Conservation (phyloP, 176 grass and related monocot genomes). For the bread wheat (Triticum aestivum) region DNA sequence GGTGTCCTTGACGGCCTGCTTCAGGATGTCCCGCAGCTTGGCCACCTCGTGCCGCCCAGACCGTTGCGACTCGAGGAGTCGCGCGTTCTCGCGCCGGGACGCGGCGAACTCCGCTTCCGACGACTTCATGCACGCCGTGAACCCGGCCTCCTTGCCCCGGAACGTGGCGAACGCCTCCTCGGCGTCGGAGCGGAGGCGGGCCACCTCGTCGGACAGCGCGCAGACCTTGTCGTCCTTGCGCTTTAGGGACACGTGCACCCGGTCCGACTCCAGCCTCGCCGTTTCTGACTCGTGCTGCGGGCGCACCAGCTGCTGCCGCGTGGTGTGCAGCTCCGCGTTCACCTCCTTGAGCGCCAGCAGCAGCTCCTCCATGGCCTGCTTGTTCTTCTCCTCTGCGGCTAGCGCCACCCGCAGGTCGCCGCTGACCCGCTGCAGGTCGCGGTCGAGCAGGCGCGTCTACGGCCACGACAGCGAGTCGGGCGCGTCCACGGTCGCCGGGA, state of each 20-base stretch:
- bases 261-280: constrained; percentile 49
- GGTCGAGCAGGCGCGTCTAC: too few species aligned
- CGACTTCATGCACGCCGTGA: neutral
- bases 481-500: too few species aligned
- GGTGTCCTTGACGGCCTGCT: too few species aligned
- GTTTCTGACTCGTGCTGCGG: constrained; percentile 52
- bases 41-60: too few species aligned
- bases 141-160: constrained; percentile 65
- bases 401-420: constrained; percentile 14
- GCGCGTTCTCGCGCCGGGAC: too few species aligned
- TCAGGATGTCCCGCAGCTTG: too few species aligned
- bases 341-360: constrained; percentile 79
- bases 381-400: constrained; percentile 76
- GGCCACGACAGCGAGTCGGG: too few species aligned
- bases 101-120: too few species aligned
- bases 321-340: constrained; percentile 49
- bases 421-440: too few species aligned
- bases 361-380: constrained; percentile 80
- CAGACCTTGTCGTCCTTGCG: constrained; percentile 56
- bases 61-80: too few species aligned
- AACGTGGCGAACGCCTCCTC: constrained; percentile 66
- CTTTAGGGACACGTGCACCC: constrained; percentile 37
- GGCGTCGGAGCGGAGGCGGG: constrained; percentile 47
- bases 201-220: constrained; percentile 34
- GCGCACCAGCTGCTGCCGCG: constrained; percentile 41